phyloP scores from a whole-genome alignment of 2,329 filamentous ascomycete species.

The Colletotrichum magnum region DNA sequence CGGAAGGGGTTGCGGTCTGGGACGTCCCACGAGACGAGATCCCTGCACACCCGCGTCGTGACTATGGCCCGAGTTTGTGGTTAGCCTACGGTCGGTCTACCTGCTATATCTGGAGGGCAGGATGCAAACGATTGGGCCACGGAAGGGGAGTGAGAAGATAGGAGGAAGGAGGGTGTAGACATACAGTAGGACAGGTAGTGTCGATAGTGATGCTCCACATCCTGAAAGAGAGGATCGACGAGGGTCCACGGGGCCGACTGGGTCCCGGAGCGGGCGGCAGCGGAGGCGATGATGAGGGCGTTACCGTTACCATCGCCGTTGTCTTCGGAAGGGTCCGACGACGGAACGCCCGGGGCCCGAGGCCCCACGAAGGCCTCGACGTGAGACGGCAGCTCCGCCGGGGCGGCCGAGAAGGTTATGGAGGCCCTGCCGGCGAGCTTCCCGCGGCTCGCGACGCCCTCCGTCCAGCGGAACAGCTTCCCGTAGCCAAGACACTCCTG shows the following conservation, averaged over 20 bases:
- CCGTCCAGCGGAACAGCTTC: slow-evolving; percentile 67
- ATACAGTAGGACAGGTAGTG: slow-evolving; percentile 60
- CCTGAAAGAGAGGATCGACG: slow-evolving; percentile 63
- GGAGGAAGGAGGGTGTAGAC: slow-evolving; percentile 36
- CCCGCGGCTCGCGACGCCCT: slow-evolving; percentile 59
- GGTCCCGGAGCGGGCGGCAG: slow-evolving; percentile 37
- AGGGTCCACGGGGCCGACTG: slow-evolving; percentile 54
- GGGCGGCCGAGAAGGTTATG: slow-evolving; percentile 45
- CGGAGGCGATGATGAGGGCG: slow-evolving; percentile 43
- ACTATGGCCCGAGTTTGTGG: slow-evolving; percentile 55
- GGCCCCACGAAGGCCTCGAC: neutral
- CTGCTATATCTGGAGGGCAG: slow-evolving; percentile 19
- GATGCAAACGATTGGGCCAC: slow-evolving; percentile 16
- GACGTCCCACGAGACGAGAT: slow-evolving; percentile 64
- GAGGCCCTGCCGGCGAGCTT: slow-evolving; percentile 58
- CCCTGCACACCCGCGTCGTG: slow-evolving; percentile 64
- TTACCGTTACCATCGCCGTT: neutral
- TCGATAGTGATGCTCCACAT: slow-evolving; percentile 63
- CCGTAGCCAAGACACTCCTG: slow-evolving; percentile 68
- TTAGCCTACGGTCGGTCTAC: slow-evolving; percentile 15
- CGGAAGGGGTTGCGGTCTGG: slow-evolving; percentile 63
- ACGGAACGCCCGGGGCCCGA: slow-evolving; percentile 1
- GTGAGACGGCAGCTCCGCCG: neutral
- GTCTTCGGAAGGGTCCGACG: neutral
- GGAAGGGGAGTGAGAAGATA: slow-evolving; percentile 10